Base-by-base conservation (phyloP, 164 flowering plant genomes). In the Magnolia changhungtana region DNA sequence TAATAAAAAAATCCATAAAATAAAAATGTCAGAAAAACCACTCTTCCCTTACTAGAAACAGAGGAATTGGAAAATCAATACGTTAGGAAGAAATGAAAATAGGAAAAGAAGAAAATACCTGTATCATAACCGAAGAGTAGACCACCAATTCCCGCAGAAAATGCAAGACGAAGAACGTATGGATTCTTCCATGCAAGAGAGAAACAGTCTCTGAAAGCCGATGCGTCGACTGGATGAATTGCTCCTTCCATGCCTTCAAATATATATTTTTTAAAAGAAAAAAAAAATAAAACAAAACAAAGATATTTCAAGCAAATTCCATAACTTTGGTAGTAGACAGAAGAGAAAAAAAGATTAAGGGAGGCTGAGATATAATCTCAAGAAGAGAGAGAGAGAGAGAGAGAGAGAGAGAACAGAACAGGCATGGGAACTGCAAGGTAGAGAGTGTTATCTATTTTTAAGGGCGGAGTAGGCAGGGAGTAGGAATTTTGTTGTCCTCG, bases 41-140 rank as follows among this genome's bases (percentile, higher is more conserved):
- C 8, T 64, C 67, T n/a, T 19, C 24, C 24, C 7, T 19, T 8
- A n/a, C 45, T 64, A 21, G 23, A 64, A 64, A 20, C 10, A 21
- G 23, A 8, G 67, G 67, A 4, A 6, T 64, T 21, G 21, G 1
- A 50, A 19, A 50, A 2, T 24, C 37, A 20, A 14, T 10, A 1
- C 1, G 1, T 16, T 14, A 63, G 8, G 27, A 63, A 55, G 3
- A 4, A 16, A 18, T 23, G 29, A 55, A 14, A 20, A 65, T 29
- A 50, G 8, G 58, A 16, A 23, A 45, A 66, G 1, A 24, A 37
- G 45, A 1, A 58, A 16, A 27, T 67, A 89, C 94, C 94, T 4
- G 91, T 89, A 77, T 90, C 92, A 31, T 89, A 90, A 73, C 91
- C 92, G 50, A 90, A 90, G 82, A 89, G 91, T 19, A 89, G 82